A percentile compares a stretch with the other conserved stretches of the same genome.
phyloP scores from a whole-genome alignment of 192 early-diverging fungal genomes.

The Geranomyces michiganensis region DNA sequence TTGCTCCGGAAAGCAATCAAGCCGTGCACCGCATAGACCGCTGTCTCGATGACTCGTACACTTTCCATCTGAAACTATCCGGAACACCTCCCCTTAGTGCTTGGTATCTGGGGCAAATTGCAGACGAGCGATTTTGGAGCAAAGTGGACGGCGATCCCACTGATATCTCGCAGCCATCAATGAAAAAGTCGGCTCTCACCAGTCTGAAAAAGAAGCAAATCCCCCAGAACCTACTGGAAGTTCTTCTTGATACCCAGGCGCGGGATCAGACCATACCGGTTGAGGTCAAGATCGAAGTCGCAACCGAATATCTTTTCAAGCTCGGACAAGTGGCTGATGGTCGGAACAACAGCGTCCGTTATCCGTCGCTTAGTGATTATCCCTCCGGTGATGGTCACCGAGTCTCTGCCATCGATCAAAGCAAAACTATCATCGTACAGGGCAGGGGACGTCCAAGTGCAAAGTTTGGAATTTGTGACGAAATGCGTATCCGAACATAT shows the following conservation, averaged over 20 bases:
- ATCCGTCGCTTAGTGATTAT: slow-evolving; percentile 2
- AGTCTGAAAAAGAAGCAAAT: background rate
- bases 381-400: slow-evolving; percentile 6
- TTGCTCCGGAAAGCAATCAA: slow-evolving; percentile 10
- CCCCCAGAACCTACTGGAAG: slow-evolving; percentile 17
- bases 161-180: background rate
- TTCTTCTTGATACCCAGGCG: slow-evolving; percentile 12
- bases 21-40: slow-evolving; percentile 21
- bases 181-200: background rate
- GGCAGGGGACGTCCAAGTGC: slow-evolving; percentile 37
- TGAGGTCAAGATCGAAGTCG: slow-evolving; percentile 35
- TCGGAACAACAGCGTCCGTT: slow-evolving; percentile 47
- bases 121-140: slow-evolving; percentile 5
- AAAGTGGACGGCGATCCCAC: slow-evolving; percentile 13
- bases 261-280: slow-evolving; percentile 17
- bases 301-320: slow-evolving; percentile 33
- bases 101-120: slow-evolving; percentile 34
- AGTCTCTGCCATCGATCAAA: background rate
- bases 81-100: slow-evolving; percentile 33
- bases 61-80: slow-evolving; percentile 18
- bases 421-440: slow-evolving; percentile 37
- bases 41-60: slow-evolving; percentile 39
- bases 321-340: slow-evolving; percentile 43
- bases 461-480: slow-evolving; percentile 36
- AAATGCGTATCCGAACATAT: slow-evolving; percentile 19